A percentile compares a stretch with the other conserved stretches of the same genome.
These are phyloP conservation scores for Gracilaria gracilis DNA, from an alignment of 23 red algal species.

Conservation along the genomic window DNA sequence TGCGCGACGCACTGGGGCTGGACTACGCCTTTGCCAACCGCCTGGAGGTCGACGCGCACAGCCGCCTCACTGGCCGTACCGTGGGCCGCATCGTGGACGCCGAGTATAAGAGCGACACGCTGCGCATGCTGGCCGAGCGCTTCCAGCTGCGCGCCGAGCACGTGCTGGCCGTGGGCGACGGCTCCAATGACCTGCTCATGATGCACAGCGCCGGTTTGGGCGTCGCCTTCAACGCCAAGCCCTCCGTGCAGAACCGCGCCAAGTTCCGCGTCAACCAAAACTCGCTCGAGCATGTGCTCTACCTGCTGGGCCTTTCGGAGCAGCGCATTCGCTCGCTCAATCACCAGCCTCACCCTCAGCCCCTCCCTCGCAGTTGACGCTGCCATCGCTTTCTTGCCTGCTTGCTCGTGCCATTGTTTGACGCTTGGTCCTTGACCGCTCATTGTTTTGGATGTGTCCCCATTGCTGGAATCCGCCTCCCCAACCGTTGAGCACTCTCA, in stretches of 20 bases:
- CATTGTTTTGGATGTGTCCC: too few species aligned
- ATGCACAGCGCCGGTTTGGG: conserved; percentile 71
- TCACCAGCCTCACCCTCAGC: not conserved
- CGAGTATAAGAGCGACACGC: conserved; percentile 51
- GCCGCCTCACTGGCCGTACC: conserved; percentile 67
- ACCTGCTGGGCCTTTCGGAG: conserved; percentile 75
- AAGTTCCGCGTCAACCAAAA: conserved; percentile 61
- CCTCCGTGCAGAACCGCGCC: conserved; percentile 69
- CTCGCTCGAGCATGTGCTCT: conserved; percentile 66
- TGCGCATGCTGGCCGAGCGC: conserved; percentile 23
- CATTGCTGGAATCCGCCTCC: too few species aligned
- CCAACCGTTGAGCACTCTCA: too few species aligned
- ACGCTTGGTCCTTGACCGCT: too few species aligned
- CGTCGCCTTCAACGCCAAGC: conserved; percentile 87
- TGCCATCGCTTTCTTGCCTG: too few species aligned
- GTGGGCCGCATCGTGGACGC: conserved; percentile 79
- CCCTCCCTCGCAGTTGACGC: too few species aligned
- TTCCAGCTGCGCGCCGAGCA: conserved; percentile 11
- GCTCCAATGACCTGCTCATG: conserved; percentile 88
- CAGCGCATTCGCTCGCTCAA: conserved; percentile 42
- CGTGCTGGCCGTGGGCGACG: conserved; percentile 86
- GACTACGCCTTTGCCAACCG: conserved; percentile 72
- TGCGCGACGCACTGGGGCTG: conserved; percentile 61
- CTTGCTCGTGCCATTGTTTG: too few species aligned
- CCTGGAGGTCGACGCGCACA: conserved; percentile 71